phyloP scores from a whole-genome alignment of 352 stramenopile species.

The Pilasporangium apinafurcum region DNA sequence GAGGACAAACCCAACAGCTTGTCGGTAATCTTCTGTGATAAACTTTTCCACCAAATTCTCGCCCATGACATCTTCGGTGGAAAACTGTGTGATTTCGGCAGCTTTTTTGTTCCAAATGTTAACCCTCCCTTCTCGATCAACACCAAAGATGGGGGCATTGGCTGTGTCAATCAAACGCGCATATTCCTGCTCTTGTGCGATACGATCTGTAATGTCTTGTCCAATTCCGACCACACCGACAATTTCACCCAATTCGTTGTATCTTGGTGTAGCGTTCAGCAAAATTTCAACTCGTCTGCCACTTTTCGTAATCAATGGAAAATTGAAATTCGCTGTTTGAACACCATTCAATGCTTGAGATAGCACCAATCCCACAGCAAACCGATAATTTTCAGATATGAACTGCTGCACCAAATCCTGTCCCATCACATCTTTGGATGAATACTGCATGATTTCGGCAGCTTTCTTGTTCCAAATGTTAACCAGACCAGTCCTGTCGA shows the following conservation, averaged over 20 bases:
- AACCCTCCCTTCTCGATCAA: constrained; percentile 71
- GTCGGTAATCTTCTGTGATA: constrained; percentile 75
- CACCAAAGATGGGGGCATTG: constrained; percentile 88
- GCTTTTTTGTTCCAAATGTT: constrained; percentile 93
- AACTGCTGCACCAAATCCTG: constrained; percentile 86
- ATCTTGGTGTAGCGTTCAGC: constrained; percentile 68
- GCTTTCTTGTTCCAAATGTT: constrained; percentile 92
- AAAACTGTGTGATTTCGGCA: constrained; percentile 88
- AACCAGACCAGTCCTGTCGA: constrained; percentile 65
- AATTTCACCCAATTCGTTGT: constrained; percentile 70
- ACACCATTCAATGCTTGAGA: constrained; percentile 66
- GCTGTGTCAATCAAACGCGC: constrained; percentile 84
- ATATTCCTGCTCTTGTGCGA: constrained; percentile 89
- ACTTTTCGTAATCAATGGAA: constrained; percentile 74
- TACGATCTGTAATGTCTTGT: constrained; percentile 83
- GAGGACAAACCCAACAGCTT: constrained; percentile 51
- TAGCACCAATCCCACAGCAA: constrained; percentile 53
- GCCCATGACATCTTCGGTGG: constrained; percentile 83
- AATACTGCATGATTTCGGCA: constrained; percentile 85
- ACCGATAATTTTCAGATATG: constrained; percentile 73
- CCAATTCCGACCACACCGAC: constrained; percentile 82
- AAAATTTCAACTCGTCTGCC: constrained; percentile 71
- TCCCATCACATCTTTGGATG: constrained; percentile 83
- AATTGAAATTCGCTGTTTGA: constrained; percentile 79
- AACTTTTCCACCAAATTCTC: constrained; percentile 88